A percentile compares a stretch with the other conserved stretches of the same genome.
Conservation (phyloP, 2,329 filamentous ascomycete genomes). For the Xylaria sp. region DNA sequence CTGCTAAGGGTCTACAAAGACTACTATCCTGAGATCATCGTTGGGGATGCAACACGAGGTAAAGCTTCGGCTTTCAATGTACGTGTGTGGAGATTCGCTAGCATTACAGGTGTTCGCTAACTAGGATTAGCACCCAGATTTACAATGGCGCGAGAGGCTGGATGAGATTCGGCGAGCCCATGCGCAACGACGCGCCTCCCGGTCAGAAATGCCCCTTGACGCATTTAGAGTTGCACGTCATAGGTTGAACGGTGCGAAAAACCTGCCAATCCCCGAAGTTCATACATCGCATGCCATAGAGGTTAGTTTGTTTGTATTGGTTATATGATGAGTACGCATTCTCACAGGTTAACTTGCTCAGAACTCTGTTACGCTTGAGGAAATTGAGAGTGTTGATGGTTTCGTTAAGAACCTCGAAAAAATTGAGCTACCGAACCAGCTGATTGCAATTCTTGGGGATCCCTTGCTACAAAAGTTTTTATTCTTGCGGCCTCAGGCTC, state of each 20-base stretch:
- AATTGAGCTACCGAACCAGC: slow-evolving; percentile 83
- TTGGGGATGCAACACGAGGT: slow-evolving; percentile 72
- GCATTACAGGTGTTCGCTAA: slow-evolving; percentile 41
- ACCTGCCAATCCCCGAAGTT: slow-evolving; percentile 70
- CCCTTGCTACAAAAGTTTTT: slow-evolving; percentile 82
- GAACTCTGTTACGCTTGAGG: slow-evolving; percentile 76
- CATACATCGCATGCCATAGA: slow-evolving; percentile 79
- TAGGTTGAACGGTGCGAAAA: slow-evolving; percentile 57
- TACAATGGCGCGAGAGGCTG: slow-evolving; percentile 76
- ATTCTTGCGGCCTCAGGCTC: slow-evolving; percentile 67
- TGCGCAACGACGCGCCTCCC: slow-evolving; percentile 58
- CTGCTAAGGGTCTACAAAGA: slow-evolving; percentile 87
- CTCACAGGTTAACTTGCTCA: slow-evolving; percentile 50
- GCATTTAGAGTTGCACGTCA: slow-evolving; percentile 73
- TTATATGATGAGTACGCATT: not conserved
- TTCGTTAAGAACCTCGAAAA: slow-evolving; percentile 80
- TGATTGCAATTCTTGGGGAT: slow-evolving; percentile 80
- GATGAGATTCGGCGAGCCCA: slow-evolving; percentile 72
- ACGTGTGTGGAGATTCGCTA: slow-evolving; percentile 25
- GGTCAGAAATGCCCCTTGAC: slow-evolving; percentile 54
- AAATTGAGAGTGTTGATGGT: slow-evolving; percentile 75
- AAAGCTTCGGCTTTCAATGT: slow-evolving; percentile 71
- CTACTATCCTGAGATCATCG: slow-evolving; percentile 89
- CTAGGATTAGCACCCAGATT: slow-evolving; percentile 72
- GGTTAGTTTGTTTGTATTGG: slow-evolving; percentile 52